Evolutionary conservation across 2,329 filamentous ascomycete species (phyloP), one percentile per base, ranked within the genome.

Genomic region (Penicillium sp.): DNA sequence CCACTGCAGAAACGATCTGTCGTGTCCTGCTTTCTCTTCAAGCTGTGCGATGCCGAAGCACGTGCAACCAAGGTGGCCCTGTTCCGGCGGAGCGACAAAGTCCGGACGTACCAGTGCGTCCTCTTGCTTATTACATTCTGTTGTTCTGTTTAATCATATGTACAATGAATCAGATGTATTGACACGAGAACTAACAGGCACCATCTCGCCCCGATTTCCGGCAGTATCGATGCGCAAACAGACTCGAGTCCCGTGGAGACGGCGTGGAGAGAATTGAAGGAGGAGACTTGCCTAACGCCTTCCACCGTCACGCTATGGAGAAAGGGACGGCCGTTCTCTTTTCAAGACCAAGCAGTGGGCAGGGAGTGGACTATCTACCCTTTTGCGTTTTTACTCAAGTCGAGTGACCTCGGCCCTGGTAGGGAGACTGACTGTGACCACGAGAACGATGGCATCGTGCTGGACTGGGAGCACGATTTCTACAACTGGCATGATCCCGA

Each of bases 321-420:
- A 18, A 74, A 78, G 23, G 85, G 84, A 1, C 84, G 84, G 58
- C 78, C 80, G 3, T 88, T 82, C 62, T 73, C 74, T 1, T 85
- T 88, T 59, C 63, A 65, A 5, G 85, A 88, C 61, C 64, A 74
- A 3, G 72, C 72, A 0, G 69, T 85, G 14, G 74, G 78, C 20
- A 79, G 83, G 23, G 74, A 81, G 64, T 88, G 85, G 85, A 83
- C 76, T 5, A 77, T 88, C 48, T 76, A 85, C 59, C 83, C 85
- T 0, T 88, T 88, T 61, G 80, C 77, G 0, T 88, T 72, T 49
- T 61, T 57, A 5, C 60, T 87, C 24, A 79, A 73, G 49, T 62
- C 56, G 26, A 26, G 35, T 28, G 28, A 48, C 14, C 21, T 38
- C 18, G 30, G 9, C 9, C 60, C 67, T 5, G 52, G 62, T 0